Conservation (phyloP, 2,329 filamentous ascomycete genomes). For the Epichloe uncinata region DNA sequence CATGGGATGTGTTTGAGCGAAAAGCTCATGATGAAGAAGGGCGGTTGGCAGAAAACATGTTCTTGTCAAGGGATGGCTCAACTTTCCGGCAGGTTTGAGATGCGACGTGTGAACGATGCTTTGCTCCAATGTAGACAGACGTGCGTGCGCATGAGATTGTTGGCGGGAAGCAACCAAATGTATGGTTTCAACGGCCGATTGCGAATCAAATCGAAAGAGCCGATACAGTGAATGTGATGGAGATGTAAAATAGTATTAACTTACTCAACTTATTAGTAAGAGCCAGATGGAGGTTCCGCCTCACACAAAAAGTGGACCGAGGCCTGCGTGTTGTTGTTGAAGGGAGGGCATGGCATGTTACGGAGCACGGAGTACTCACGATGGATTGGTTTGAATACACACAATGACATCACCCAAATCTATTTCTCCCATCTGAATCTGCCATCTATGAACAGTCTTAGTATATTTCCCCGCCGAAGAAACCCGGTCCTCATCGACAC, state of each 20-base stretch:
- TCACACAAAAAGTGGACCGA: neutral
- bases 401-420: too few relatives aligned
- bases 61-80: neutral
- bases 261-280: neutral
- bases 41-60: neutral
- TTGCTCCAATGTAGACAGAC: neutral
- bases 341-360: neutral
- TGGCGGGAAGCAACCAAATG: neutral
- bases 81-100: neutral
- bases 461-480: too few relatives aligned
- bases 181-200: neutral
- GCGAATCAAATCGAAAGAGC: neutral
- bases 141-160: neutral
- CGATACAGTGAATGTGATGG: neutral
- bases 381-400: too few relatives aligned
- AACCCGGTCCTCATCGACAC: too few relatives aligned
- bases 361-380: too few relatives aligned
- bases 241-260: neutral
- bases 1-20: slow-evolving; percentile 36
- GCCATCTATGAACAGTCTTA: too few relatives aligned
- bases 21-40: slow-evolving; percentile 20
- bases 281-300: neutral
- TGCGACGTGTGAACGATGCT: neutral
- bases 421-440: too few relatives aligned
- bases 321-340: neutral